These are phyloP conservation scores for Populus ilicifolia DNA, from an alignment of 345 rosid genomes.

Conservation along the genomic window DNA sequence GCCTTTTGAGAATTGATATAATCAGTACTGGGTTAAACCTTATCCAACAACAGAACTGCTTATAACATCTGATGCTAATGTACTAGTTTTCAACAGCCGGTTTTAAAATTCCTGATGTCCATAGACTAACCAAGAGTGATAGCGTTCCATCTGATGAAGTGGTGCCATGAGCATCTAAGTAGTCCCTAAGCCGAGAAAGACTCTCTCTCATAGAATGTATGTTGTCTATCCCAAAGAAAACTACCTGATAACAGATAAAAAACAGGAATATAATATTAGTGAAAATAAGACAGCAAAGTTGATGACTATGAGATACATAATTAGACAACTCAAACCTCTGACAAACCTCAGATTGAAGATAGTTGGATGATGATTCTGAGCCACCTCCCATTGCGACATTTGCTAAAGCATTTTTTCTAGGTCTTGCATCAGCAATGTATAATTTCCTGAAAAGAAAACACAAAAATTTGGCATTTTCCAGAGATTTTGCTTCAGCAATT, in stretches of 20 bases:
- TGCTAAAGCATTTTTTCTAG: constrained; percentile 96
- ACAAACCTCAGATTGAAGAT: constrained; percentile 89
- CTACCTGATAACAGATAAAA: constrained; percentile 51
- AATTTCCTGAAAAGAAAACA: constrained; percentile 59
- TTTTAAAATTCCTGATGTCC: neutral
- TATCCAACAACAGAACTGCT: neutral
- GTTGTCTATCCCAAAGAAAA: constrained; percentile 97
- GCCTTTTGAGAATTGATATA: too few relatives aligned
- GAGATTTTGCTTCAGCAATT: neutral
- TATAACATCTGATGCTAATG: neutral
- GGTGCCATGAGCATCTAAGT: constrained; percentile 90
- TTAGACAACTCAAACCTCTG: constrained; percentile 23
- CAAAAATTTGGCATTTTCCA: neutral
- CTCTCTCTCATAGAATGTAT: constrained; percentile 99
- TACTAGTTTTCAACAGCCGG: neutral
- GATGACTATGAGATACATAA: constrained; percentile 15
- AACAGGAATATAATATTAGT: constrained; percentile 15
- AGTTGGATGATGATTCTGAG: constrained; percentile 94
- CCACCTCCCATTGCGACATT: constrained; percentile 99
- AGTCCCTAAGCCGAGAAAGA: constrained; percentile 92
- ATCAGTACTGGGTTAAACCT: neutral
- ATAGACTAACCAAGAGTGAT: constrained; percentile 77
- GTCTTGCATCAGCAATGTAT: constrained; percentile 97
- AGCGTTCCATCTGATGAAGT: constrained; percentile 96
- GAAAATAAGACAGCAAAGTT: constrained; percentile 5